Conservation (phyloP, 306 rosid species). For the cucumber (Cucumis sativus) region DNA sequence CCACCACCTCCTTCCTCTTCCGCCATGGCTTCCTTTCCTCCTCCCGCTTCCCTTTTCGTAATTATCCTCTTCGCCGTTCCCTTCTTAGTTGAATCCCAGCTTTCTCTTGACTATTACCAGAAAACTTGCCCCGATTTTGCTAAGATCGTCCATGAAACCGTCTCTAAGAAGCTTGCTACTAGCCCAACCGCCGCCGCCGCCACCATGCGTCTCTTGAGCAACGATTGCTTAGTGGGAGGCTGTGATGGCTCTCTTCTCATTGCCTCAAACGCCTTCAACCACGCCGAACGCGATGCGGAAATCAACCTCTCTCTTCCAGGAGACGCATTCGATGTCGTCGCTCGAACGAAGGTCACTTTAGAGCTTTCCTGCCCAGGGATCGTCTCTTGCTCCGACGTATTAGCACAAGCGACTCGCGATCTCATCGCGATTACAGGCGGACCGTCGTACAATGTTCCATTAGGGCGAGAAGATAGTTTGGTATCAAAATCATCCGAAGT, state of each 20-base stretch:
- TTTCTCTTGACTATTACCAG: conserved; percentile 24
- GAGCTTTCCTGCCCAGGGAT: conserved; percentile 46
- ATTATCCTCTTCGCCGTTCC: neutral
- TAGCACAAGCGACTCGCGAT: conserved; percentile 36
- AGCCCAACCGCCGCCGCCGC: conserved; percentile 38
- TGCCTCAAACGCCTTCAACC: conserved; percentile 22
- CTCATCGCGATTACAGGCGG: conserved; percentile 37
- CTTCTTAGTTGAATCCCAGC: conserved; percentile 13
- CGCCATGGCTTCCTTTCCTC: neutral
- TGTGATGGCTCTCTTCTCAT: conserved; percentile 36
- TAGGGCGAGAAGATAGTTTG: conserved; percentile 37
- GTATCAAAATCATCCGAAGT: conserved; percentile 20
- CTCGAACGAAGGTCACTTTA: conserved; percentile 22
- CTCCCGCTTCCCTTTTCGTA: neutral
- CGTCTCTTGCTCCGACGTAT: conserved; percentile 41
- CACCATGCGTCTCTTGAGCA: conserved; percentile 31
- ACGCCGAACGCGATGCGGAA: conserved; percentile 36
- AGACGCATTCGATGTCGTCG: conserved; percentile 32
- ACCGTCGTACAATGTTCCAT: conserved; percentile 24
- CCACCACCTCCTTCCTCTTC: neutral
- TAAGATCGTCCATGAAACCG: conserved; percentile 21
- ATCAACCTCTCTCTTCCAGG: conserved; percentile 32
- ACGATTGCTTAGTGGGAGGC: conserved; percentile 38
- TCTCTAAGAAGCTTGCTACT: conserved; percentile 15
- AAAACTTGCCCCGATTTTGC: conserved; percentile 29